phyloP scores from a whole-genome alignment of 176 grass and related monocot genomes.

The Ensete ventricosum region DNA sequence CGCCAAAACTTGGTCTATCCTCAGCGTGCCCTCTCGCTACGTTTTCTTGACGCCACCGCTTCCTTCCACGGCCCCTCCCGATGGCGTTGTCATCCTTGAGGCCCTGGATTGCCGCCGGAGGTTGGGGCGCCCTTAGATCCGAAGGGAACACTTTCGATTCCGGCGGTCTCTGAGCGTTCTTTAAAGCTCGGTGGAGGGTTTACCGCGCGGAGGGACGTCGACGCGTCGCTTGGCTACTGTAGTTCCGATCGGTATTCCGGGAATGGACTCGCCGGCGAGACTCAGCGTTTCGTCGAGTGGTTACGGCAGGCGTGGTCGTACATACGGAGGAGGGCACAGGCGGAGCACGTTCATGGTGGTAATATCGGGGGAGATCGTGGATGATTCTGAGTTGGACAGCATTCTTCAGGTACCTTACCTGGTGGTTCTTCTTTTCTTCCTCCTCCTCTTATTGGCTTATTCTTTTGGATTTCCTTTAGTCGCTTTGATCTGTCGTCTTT shows the following conservation, averaged over 20 bases:
- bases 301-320: constrained; percentile 87
- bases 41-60: not conserved
- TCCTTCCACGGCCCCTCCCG: not conserved
- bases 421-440: not conserved
- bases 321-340: constrained; percentile 42
- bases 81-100: constrained; percentile 16
- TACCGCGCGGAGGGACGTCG: not conserved
- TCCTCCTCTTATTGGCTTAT: no score
- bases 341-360: constrained; percentile 80
- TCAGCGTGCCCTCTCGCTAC: constrained; percentile 7
- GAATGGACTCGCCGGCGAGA: not conserved
- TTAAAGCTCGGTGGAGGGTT: not conserved
- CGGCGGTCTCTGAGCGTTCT: not conserved
- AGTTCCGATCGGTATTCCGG: constrained; percentile 3
- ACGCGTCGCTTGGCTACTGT: constrained; percentile 5
- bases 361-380: constrained; percentile 72
- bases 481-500: no score
- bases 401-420: constrained; percentile 52
- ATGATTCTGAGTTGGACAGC: constrained; percentile 46
- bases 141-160: not conserved
- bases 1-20: not conserved
- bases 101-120: not conserved
- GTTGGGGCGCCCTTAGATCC: not conserved
- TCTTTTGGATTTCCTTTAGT: not conserved
- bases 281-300: constrained; percentile 62